Conservation (phyloP, 495 filamentous ascomycete species). For the Neurospora sp. region DNA sequence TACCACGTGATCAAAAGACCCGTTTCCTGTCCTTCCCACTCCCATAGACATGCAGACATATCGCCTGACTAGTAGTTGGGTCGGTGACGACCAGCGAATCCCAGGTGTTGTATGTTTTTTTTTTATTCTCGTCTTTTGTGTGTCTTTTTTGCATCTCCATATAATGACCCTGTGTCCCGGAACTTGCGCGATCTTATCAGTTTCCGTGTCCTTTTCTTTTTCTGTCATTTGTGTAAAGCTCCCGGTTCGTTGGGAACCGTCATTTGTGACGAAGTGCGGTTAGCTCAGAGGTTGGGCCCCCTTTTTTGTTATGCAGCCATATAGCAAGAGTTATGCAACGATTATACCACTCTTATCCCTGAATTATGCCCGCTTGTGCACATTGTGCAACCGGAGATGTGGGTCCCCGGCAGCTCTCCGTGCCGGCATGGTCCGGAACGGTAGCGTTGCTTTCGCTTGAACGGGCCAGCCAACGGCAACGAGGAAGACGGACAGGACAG, state of each 20-base stretch:
- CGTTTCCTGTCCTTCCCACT: too few species aligned
- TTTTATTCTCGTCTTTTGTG: background rate
- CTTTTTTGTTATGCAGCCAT: background rate
- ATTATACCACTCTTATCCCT: background rate
- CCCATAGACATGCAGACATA: too few species aligned
- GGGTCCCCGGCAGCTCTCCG: background rate
- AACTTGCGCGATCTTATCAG: too few species aligned
- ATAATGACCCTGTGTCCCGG: too few species aligned
- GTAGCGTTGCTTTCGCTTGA: background rate
- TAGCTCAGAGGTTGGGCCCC: background rate
- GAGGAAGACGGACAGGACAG: background rate
- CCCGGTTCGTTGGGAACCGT: background rate
- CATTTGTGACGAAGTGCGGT: background rate
- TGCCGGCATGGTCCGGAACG: background rate
- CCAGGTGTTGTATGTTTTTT: constrained; percentile 19
- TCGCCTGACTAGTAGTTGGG: constrained; percentile 34
- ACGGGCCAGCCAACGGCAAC: background rate
- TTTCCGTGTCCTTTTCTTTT: background rate
- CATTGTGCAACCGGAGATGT: background rate
- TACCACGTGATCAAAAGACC: too few species aligned
- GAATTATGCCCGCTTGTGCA: background rate
- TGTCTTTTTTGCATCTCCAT: too few species aligned
- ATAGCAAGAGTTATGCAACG: background rate
- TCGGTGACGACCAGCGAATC: constrained; percentile 35
- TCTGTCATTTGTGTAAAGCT: background rate